Evolutionary conservation across 495 filamentous ascomycete species (phyloP).

Genomic region (Lophium mytilinum): DNA sequence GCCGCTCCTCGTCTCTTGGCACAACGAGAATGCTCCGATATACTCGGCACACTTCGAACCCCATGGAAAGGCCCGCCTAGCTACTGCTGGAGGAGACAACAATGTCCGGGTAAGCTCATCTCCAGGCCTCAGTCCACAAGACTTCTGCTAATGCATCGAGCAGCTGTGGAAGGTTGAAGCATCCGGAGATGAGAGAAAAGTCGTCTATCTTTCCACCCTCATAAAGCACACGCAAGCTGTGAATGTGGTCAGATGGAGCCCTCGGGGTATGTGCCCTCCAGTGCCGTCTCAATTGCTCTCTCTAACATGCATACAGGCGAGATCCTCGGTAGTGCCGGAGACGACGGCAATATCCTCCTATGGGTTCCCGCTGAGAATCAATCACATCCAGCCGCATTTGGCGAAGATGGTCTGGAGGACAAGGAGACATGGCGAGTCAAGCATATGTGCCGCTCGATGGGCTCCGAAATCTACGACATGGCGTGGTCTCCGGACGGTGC

Average conservation of each 20-base stretch:
- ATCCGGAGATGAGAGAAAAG: constrained; percentile 77
- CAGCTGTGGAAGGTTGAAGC: constrained; percentile 86
- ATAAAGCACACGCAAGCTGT: constrained; percentile 93
- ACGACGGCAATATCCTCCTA: constrained; percentile 91
- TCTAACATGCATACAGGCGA: constrained; percentile 55
- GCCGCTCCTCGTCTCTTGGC: constrained; percentile 87
- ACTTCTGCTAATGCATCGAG: constrained; percentile 29
- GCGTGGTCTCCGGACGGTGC: constrained; percentile 96
- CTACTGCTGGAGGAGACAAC: constrained; percentile 92
- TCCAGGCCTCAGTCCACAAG: neutral
- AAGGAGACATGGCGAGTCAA: constrained; percentile 96
- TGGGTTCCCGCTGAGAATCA: constrained; percentile 85
- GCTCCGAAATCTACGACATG: constrained; percentile 93
- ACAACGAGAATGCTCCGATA: constrained; percentile 85
- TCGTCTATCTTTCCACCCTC: constrained; percentile 84
- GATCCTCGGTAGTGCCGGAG: constrained; percentile 86
- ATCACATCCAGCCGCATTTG: constrained; percentile 54
- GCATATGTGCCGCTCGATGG: constrained; percentile 86
- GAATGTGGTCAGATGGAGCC: constrained; percentile 94
- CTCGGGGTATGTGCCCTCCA: constrained; percentile 54
- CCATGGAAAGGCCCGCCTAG: constrained; percentile 83
- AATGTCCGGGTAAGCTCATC: constrained; percentile 73
- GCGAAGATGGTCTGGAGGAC: constrained; percentile 79
- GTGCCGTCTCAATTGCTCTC: constrained; percentile 8
- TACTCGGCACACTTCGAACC: constrained; percentile 95